Base-by-base conservation (phyloP, 805 yeast species). In the Pichia phayaonensis region DNA sequence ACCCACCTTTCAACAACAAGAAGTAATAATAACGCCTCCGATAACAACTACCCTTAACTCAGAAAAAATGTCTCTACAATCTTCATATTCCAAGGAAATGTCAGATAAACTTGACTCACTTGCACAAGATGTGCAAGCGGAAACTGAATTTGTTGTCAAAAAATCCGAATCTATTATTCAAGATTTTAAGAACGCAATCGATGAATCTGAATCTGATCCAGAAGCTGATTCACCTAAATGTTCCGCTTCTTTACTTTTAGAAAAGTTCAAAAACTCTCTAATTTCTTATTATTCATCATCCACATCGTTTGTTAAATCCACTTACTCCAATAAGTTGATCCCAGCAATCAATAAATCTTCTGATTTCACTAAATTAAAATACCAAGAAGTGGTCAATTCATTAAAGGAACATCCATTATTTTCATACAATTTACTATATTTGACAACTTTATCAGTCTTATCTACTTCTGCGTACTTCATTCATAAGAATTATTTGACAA, bases 371-470 rank as follows among this genome's bases (percentile, higher is more conserved):
- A 31, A 20, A 12, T 47, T 31, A 15, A 31, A 42, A 29, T 42
- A 36, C 15, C 34, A 40, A 7, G 18, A 22, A 15, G 16, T 36
- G 2, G 4, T 44, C 2, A 23, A 41, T 18, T 36, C 34, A 10
- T 22, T 47, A 4, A 46, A 42, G 8, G 44, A 46, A 34, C 38
- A 54, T n/a, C 54, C 51, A 13, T 41, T 52, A 21, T 29, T 47
- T 8, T 40, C 53, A 8, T 54, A 54, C n/a, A 48, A 54, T 42
- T 26, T 42, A 4, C 11, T 47, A 5, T 54, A 51, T 26, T 26
- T 54, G 8, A 27, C 53, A 7, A 4, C 40, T 8, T 49, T 48
- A 13, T 40, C 49, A 20, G 18, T 40, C 11, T 11, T 47, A 20
- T 51, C 47, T 18, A 36, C 48, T 12, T 46, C 47, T 20, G 53